These are phyloP conservation scores for Fraxinus sp. DNA, from an alignment of 305 asterid genomes.

Conservation along the genomic window DNA sequence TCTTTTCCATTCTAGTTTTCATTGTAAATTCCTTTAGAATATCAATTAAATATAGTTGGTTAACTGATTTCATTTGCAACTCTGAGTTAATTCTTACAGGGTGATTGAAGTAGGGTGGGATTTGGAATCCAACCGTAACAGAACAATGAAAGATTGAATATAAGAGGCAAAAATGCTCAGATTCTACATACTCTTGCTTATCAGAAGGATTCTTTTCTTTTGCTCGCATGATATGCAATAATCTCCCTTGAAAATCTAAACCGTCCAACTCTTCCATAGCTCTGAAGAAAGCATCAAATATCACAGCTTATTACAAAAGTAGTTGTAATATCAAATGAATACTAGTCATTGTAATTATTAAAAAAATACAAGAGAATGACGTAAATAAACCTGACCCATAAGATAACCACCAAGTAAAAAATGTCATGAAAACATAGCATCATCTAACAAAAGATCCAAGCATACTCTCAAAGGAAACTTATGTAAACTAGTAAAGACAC, in stretches of 20 bases:
- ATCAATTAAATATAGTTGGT: background rate
- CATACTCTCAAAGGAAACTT: slow-evolving; percentile 1
- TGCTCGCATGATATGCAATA: slow-evolving; percentile 89
- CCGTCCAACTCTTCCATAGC: slow-evolving; percentile 78
- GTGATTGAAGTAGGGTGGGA: background rate
- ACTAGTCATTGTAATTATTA: background rate
- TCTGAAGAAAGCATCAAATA: slow-evolving; percentile 39
- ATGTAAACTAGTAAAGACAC: background rate
- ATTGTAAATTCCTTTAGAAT: background rate
- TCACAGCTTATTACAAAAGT: slow-evolving; percentile 5
- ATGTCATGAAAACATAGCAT: background rate
- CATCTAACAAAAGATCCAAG: slow-evolving; percentile 10
- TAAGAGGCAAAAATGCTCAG: background rate
- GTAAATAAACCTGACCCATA: slow-evolving; percentile 5
- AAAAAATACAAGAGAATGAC: background rate
- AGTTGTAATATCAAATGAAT: background rate
- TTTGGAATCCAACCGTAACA: background rate
- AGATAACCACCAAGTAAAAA: background rate
- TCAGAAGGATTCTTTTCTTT: slow-evolving; percentile 50
- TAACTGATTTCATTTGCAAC: background rate
- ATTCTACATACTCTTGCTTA: slow-evolving; percentile 50
- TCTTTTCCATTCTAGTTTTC: background rate
- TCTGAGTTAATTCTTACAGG: background rate
- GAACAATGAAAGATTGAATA: background rate
- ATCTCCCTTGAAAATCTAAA: slow-evolving; percentile 87